Evolutionary conservation across 495 filamentous ascomycete genomes (phyloP).

Genomic region (Staphylotrichum longicolle): DNA sequence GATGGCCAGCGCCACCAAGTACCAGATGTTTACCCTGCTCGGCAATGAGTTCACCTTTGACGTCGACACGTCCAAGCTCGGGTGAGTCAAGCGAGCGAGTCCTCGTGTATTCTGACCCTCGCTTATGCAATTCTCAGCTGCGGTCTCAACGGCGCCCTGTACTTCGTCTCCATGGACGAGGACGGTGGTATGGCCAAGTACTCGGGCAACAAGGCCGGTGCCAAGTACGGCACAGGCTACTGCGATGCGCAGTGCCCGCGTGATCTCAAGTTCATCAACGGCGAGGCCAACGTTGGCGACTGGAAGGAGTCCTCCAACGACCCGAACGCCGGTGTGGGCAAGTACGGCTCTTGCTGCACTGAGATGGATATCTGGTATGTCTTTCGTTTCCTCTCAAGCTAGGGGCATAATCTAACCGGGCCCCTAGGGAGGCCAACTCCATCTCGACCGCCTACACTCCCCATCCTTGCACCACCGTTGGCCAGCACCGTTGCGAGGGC

Average conservation of each 20-base stretch:
- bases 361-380: slow-evolving; percentile 65
- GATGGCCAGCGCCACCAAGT: slow-evolving; percentile 51
- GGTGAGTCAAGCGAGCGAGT: neutral
- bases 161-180: slow-evolving; percentile 57
- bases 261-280: slow-evolving; percentile 53
- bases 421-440: slow-evolving; percentile 59
- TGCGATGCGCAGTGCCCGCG: slow-evolving; percentile 59
- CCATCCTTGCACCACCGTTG: slow-evolving; percentile 61
- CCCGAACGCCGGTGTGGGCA: slow-evolving; percentile 56
- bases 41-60: slow-evolving; percentile 61
- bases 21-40: slow-evolving; percentile 54
- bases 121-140: slow-evolving; percentile 31
- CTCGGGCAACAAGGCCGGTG: slow-evolving; percentile 56
- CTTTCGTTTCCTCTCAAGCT: no score
- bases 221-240: slow-evolving; percentile 58
- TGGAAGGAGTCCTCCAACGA: slow-evolving; percentile 59
- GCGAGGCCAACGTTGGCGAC: slow-evolving; percentile 57
- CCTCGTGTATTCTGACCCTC: neutral
- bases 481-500: slow-evolving; percentile 55
- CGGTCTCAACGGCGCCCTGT: slow-evolving; percentile 59
- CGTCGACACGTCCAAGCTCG: slow-evolving; percentile 53
- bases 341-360: slow-evolving; percentile 66
- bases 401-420: neutral
- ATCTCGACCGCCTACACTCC: slow-evolving; percentile 63
- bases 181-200: slow-evolving; percentile 55